Conservation (phyloP, 2,329 filamentous ascomycete species). For the Aspergillus sp. region DNA sequence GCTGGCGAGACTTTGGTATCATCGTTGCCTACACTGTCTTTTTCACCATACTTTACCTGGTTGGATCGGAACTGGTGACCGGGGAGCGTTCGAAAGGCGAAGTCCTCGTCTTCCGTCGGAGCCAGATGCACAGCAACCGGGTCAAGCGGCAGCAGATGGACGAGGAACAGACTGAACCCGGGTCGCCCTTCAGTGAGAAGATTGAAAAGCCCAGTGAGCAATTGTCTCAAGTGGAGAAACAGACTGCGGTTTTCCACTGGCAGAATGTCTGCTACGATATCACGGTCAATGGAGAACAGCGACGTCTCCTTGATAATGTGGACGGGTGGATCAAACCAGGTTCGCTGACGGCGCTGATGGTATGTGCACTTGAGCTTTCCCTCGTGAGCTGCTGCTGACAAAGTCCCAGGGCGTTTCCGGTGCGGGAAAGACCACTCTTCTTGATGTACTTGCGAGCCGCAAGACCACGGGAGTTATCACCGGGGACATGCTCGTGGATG, state of each 20-base stretch:
- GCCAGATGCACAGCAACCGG: slow-evolving; percentile 8
- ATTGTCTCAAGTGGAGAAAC: slow-evolving; percentile 22
- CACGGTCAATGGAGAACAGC: slow-evolving; percentile 68
- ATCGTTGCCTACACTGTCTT: slow-evolving; percentile 61
- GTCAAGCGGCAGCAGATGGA: slow-evolving; percentile 2
- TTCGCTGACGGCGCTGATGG: slow-evolving; percentile 54
- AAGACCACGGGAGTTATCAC: slow-evolving; percentile 81
- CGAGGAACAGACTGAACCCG: slow-evolving; percentile 21
- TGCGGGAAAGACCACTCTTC: slow-evolving; percentile 82
- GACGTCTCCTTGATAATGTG: slow-evolving; percentile 57
- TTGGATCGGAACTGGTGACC: slow-evolving; percentile 38
- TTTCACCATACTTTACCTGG: slow-evolving; percentile 59
- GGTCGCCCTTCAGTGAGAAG: not conserved
- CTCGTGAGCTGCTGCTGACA: not conserved
- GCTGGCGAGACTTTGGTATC: slow-evolving; percentile 69
- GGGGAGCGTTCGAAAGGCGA: slow-evolving; percentile 73
- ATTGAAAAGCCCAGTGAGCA: not conserved
- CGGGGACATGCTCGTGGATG: slow-evolving; percentile 77
- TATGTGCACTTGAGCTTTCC: not conserved
- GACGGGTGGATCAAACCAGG: slow-evolving; percentile 53
- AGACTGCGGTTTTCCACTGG: slow-evolving; percentile 82
- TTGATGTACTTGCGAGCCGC: slow-evolving; percentile 78
- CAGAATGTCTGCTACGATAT: slow-evolving; percentile 75
- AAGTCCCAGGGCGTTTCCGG: slow-evolving; percentile 64
- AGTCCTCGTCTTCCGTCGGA: slow-evolving; percentile 69